Conservation (phyloP, 306 rosid species). For the Pyrus communis region DNA sequence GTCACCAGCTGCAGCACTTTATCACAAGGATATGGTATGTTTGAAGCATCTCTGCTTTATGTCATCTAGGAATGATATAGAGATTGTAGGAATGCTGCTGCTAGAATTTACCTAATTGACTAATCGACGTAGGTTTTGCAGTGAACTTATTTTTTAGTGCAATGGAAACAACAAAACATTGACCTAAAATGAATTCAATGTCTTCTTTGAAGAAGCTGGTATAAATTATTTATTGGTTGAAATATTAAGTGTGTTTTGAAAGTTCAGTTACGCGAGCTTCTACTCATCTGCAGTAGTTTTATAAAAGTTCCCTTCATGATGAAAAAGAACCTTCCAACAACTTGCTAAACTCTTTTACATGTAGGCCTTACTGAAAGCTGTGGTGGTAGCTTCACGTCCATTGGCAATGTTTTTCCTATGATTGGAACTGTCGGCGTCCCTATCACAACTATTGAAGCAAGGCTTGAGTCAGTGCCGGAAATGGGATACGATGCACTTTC, state of each 20-base stretch:
- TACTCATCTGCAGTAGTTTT: neutral
- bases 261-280: neutral
- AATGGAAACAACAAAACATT: neutral
- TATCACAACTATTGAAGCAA: constrained; percentile 70
- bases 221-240: too few species aligned
- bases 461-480: constrained; percentile 75
- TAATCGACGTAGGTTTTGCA: neutral
- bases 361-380: constrained; percentile 87
- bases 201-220: neutral
- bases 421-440: constrained; percentile 80
- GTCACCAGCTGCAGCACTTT: constrained; percentile 67
- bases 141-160: neutral
- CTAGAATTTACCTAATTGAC: neutral
- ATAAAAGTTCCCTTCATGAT: neutral
- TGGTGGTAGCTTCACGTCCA: constrained; percentile 73
- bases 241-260: neutral
- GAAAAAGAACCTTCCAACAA: neutral
- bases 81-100: neutral
- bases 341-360: neutral
- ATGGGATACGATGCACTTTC: constrained; percentile 78
- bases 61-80: neutral
- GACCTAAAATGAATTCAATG: neutral
- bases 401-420: constrained; percentile 67
- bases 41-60: neutral
- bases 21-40: constrained; percentile 86